phyloP scores from a whole-genome alignment of 2,329 filamentous ascomycete genomes.

The Pyrenophora teres region DNA sequence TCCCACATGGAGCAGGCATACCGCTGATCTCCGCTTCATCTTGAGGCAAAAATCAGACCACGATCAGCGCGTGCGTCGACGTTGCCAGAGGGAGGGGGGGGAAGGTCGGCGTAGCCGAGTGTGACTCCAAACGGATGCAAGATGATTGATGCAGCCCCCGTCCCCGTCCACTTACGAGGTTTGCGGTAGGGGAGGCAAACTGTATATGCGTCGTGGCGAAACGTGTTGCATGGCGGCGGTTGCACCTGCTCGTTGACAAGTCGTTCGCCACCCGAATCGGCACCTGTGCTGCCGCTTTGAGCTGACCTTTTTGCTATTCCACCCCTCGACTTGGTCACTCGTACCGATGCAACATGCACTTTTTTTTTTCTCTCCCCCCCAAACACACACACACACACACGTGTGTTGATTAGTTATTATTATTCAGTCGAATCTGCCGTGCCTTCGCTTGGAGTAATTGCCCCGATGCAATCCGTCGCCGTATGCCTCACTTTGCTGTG shows the following conservation, averaged over 20 bases:
- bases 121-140: constrained; percentile 9
- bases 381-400: too few relatives aligned
- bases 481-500: too few relatives aligned
- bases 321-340: too few relatives aligned
- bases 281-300: too few relatives aligned
- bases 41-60: constrained; percentile 27
- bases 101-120: constrained; percentile 23
- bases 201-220: constrained; percentile 13
- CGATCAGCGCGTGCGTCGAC: constrained; percentile 23
- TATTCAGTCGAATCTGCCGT: too few relatives aligned
- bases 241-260: too few relatives aligned
- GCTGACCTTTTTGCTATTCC: too few relatives aligned
- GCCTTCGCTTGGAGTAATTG: too few relatives aligned
- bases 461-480: too few relatives aligned
- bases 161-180: neutral
- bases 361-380: too few relatives aligned
- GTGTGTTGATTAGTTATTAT: too few relatives aligned
- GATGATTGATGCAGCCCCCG: constrained; percentile 5
- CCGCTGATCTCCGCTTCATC: constrained; percentile 31
- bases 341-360: too few relatives aligned
- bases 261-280: neutral
- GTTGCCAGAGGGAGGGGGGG: neutral
- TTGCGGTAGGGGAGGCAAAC: constrained; percentile 11
- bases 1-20: constrained; percentile 6
- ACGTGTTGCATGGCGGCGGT: neutral